Conservation (phyloP, 2,329 filamentous ascomycete species). For the Lecanicillium sp. region DNA sequence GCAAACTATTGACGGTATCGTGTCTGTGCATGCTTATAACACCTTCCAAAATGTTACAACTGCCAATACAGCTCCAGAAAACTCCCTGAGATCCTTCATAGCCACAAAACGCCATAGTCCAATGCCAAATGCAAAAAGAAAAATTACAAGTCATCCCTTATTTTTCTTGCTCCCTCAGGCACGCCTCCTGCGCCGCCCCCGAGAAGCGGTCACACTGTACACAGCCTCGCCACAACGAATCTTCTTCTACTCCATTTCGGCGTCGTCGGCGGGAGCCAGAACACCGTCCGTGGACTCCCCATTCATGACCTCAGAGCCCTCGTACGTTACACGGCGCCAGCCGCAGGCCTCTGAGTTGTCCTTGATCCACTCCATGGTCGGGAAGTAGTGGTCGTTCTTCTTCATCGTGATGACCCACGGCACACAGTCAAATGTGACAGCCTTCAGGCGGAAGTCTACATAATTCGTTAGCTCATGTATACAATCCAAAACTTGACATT, state of each 20-base stretch:
- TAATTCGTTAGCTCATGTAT: background rate
- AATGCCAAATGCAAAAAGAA: conserved; percentile 19
- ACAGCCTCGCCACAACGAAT: conserved; percentile 2
- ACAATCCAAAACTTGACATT: too few relatives aligned
- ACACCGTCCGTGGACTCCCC: conserved; percentile 51
- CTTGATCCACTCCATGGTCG: conserved; percentile 64
- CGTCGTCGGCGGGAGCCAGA: conserved; percentile 34
- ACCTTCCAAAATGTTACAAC: conserved; percentile 1
- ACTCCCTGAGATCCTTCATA: conserved; percentile 28
- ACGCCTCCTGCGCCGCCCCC: too few relatives aligned
- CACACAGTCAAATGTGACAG: conserved; percentile 97
- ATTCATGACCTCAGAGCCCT: conserved; percentile 45
- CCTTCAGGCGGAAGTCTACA: conserved; percentile 83
- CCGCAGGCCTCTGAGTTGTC: conserved; percentile 52
- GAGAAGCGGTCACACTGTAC: too few relatives aligned
- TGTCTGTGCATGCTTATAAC: conserved; percentile 1
- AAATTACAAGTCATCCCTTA: background rate
- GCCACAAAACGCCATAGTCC: conserved; percentile 29
- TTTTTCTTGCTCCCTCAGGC: background rate
- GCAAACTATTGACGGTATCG: conserved; percentile 13
- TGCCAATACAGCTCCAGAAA: conserved; percentile 28
- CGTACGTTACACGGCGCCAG: conserved; percentile 59
- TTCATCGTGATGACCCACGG: conserved; percentile 99
- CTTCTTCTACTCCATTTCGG: conserved; percentile 34
- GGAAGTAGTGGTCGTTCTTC: conserved; percentile 97